Percentiles rank a stretch among this genome's conserved stretches.
These are phyloP conservation scores for Silene uniflora DNA, from an alignment of 148 eudicot species.

Conservation along the genomic window DNA sequence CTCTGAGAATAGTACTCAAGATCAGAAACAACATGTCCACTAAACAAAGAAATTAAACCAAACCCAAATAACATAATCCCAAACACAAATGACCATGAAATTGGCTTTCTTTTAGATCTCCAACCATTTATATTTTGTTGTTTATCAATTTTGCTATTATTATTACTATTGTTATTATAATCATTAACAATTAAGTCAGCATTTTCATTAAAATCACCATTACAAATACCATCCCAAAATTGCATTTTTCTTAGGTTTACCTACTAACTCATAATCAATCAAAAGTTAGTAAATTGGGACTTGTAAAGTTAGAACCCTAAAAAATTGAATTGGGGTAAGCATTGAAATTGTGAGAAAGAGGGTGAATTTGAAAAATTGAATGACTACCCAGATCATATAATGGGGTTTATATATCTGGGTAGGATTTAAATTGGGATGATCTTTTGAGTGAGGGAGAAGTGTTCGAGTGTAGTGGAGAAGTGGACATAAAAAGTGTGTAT, in stretches of 20 bases:
- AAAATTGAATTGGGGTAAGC: constrained; percentile 14
- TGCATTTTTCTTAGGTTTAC: not conserved
- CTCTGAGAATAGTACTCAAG: constrained; percentile 87
- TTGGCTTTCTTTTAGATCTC: constrained; percentile 40
- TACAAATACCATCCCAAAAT: constrained; percentile 8
- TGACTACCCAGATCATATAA: too few species aligned
- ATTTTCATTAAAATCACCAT: constrained; percentile 15
- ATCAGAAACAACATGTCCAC: constrained; percentile 93
- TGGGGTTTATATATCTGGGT: too few species aligned
- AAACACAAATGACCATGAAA: constrained; percentile 72
- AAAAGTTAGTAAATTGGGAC: not conserved
- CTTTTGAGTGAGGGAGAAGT: not conserved
- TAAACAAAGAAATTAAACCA: constrained; percentile 84
- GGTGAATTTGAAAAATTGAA: not conserved
- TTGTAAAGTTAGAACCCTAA: constrained; percentile 17
- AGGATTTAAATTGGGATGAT: constrained; percentile 23
- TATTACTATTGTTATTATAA: not conserved
- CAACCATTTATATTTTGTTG: constrained; percentile 30
- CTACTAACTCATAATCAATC: constrained; percentile 6
- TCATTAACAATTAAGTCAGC: not conserved
- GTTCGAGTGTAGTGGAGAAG: constrained; percentile 6
- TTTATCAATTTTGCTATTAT: constrained; percentile 3
- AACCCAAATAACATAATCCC: constrained; percentile 76
- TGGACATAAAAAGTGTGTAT: not conserved
- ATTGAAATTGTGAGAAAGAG: constrained; percentile 9